phyloP scores from a whole-genome alignment of 2,329 filamentous ascomycete genomes.

The Talaromyces sp. region DNA sequence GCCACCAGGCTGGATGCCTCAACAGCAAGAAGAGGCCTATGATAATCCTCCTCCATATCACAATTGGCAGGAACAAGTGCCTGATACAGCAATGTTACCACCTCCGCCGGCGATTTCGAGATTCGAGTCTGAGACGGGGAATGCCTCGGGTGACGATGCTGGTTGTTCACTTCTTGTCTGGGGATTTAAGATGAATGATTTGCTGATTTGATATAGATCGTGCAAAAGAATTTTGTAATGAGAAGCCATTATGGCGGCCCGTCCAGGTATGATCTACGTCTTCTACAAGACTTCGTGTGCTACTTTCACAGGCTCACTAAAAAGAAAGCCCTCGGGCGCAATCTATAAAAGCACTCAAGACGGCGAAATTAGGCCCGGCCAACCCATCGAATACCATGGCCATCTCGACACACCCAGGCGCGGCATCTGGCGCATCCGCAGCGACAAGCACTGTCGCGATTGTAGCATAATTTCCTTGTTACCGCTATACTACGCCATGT shows the following conservation, averaged over 20 bases:
- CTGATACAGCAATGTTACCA: conserved; percentile 57
- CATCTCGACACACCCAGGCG: conserved; percentile 30
- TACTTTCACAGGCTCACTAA: background rate
- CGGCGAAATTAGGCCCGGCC: conserved; percentile 45
- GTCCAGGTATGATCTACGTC: conserved; percentile 20
- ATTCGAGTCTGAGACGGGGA: conserved; percentile 54
- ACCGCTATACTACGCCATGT: conserved; percentile 54
- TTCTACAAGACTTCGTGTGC: background rate
- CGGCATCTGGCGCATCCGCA: conserved; percentile 46
- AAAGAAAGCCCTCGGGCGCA: conserved; percentile 35
- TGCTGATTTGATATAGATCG: conserved; percentile 40
- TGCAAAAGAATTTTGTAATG: conserved; percentile 54
- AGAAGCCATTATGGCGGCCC: conserved; percentile 51
- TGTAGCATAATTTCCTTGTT: conserved; percentile 52
- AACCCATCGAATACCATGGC: conserved; percentile 27
- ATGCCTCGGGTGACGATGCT: conserved; percentile 50
- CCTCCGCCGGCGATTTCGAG: conserved; percentile 56
- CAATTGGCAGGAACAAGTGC: conserved; percentile 58
- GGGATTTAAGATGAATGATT: background rate
- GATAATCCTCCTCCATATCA: conserved; percentile 54
- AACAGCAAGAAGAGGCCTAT: background rate
- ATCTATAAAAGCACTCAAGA: conserved; percentile 43
- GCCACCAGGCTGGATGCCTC: conserved; percentile 4
- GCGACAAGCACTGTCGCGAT: conserved; percentile 45
- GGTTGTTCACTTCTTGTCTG: background rate